These are phyloP conservation scores for Halenospora varia DNA, from an alignment of 495 filamentous ascomycete species.

Conservation along the genomic window DNA sequence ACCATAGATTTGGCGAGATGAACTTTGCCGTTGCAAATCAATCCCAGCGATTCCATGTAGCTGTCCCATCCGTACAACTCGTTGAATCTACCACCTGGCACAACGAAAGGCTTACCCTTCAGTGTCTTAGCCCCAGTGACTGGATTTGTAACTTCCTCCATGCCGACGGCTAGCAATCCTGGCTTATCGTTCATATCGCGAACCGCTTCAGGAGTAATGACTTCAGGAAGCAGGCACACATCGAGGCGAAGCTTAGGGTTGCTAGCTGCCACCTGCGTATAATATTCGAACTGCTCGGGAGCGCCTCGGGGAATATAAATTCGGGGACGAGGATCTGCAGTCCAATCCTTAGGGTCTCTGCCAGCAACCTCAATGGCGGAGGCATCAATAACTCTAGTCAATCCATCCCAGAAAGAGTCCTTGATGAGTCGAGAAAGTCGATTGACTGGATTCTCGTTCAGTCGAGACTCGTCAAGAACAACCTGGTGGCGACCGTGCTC, in stretches of 20 bases:
- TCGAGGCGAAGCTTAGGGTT: conserved; percentile 81
- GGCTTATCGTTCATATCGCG: conserved; percentile 74
- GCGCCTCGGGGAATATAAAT: conserved; percentile 86
- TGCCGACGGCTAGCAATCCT: conserved; percentile 82
- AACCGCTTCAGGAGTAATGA: conserved; percentile 71
- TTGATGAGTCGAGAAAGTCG: conserved; percentile 81
- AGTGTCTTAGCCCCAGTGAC: conserved; percentile 61
- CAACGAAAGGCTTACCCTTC: conserved; percentile 86
- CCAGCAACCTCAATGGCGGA: conserved; percentile 83
- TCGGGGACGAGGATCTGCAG: conserved; percentile 77
- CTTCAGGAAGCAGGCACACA: conserved; percentile 68
- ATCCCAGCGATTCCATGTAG: conserved; percentile 90
- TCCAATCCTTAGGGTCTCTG: conserved; percentile 88
- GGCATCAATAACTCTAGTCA: conserved; percentile 85
- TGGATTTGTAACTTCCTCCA: conserved; percentile 68
- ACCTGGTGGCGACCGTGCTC: conserved; percentile 79
- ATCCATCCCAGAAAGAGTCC: conserved; percentile 81
- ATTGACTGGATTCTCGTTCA: conserved; percentile 90
- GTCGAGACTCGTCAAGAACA: conserved; percentile 77
- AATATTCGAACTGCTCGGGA: conserved; percentile 86
- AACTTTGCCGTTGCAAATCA: conserved; percentile 75
- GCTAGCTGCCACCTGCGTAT: conserved; percentile 66
- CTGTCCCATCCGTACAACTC: conserved; percentile 97
- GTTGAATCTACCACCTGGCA: conserved; percentile 95
- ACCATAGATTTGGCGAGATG: conserved; percentile 92